phyloP scores from a whole-genome alignment of 192 early-diverging fungal genomes.

The Phycomyces nitens region DNA sequence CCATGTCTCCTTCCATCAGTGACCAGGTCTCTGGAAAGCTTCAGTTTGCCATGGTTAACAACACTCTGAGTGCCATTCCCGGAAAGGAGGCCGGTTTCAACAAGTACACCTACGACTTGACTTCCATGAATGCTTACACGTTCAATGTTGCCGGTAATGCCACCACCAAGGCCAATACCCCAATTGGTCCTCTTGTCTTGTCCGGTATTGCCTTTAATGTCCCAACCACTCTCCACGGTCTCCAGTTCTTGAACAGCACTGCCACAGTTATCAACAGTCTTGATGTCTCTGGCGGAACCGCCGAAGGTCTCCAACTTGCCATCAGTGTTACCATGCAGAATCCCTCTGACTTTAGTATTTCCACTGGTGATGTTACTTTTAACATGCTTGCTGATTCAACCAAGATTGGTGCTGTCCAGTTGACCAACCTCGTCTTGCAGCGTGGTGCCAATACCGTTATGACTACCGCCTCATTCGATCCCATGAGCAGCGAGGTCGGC shows the following conservation, averaged over 20 bases:
- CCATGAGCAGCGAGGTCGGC: slow-evolving; percentile 39
- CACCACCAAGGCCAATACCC: slow-evolving; percentile 44
- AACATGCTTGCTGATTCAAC: slow-evolving; percentile 36
- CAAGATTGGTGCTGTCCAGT: slow-evolving; percentile 45
- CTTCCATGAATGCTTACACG: slow-evolving; percentile 27
- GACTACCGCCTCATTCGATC: slow-evolving; percentile 41
- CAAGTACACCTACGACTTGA: slow-evolving; percentile 44
- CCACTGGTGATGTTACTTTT: slow-evolving; percentile 48
- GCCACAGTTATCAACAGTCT: slow-evolving; percentile 48
- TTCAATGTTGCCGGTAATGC: slow-evolving; percentile 48
- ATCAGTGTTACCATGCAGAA: slow-evolving; percentile 43
- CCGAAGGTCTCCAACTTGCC: slow-evolving; percentile 28
- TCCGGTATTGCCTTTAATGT: slow-evolving; percentile 51
- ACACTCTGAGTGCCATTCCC: slow-evolving; percentile 39
- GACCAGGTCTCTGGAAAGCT: slow-evolving; percentile 37
- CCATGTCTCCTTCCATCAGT: slow-evolving; percentile 33
- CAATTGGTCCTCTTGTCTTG: slow-evolving; percentile 50
- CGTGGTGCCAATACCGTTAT: slow-evolving; percentile 37
- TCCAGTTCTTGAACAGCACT: slow-evolving; percentile 50
- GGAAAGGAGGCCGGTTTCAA: slow-evolving; percentile 46
- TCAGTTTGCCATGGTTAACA: slow-evolving; percentile 41
- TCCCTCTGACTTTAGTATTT: slow-evolving; percentile 41
- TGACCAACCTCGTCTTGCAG: slow-evolving; percentile 35
- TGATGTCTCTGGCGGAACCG: slow-evolving; percentile 51
- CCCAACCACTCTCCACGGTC: slow-evolving; percentile 43